Evolutionary conservation across 805 yeast genomes (phyloP), one percentile per base, ranked within the genome.

Genomic region (Kluyveromyces starmeri): DNA sequence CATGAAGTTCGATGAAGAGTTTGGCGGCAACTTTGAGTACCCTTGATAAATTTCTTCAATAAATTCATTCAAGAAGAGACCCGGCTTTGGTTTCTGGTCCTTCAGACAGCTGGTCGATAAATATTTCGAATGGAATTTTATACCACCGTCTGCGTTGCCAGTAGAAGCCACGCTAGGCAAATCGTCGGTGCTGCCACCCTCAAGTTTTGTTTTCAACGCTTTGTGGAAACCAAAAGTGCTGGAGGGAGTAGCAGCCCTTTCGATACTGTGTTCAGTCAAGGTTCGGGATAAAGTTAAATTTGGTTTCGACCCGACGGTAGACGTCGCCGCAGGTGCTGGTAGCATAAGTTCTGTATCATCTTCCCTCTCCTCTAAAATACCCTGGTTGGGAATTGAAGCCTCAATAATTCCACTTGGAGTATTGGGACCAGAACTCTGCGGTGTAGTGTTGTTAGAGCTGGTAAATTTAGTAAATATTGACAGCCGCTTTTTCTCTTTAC

Each of bases 1-100:
- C 27, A 50, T 51, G 20, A 53, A 38, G 4, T 58, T 48, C 3
- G 57, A 46, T 5, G 53, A 38, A 16, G 43, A 46, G 10, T 44
- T 35, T n/a, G 37, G 44, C 28, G 35, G 33, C 26, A 51, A 53
- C 16, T 48, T 48, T 17, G 28, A 41, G 35, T 56, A 56, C 0
- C 42, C 29, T 4, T 50, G 50, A 32, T 46, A 50, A 21, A 53
- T 32, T 30, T 53, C 47, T 3, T 32, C 42, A n/a, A 55, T 33
- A 16, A 48, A 40, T 37, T 55, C 59, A 3, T 40, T 36, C 50
- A 56, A 43, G 30, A 43, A 43, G 16, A 41, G 38, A 8, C 36
- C 32, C 30, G 35, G 34, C 27, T 35, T 27, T 26, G 34, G 37
- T 12, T 7, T 20, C 7, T 10, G 9, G 3, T 18, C 12, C n/a